These are phyloP conservation scores for Cyanidioschyzon merolae DNA, from an alignment of 23 red algal species.

Conservation along the genomic window DNA sequence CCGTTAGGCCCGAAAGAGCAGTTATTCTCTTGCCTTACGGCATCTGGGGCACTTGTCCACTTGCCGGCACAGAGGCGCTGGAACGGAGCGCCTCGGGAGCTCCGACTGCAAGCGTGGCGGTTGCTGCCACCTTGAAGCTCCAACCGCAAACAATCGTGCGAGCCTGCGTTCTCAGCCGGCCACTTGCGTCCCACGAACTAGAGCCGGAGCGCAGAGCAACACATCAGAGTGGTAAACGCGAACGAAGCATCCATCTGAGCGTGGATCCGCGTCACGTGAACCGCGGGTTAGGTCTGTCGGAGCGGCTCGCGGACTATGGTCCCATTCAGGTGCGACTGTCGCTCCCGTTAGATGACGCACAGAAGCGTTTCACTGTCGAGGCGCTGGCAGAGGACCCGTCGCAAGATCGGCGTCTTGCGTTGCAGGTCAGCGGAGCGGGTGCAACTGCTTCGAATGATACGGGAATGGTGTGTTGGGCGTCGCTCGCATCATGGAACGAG, in stretches of 20 bases:
- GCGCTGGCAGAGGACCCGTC: background rate
- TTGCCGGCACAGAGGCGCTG: background rate
- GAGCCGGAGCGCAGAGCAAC: background rate
- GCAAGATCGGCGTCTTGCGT: background rate
- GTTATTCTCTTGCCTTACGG: background rate
- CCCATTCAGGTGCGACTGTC: constrained; percentile 1
- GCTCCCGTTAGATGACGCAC: background rate
- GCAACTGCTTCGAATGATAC: background rate
- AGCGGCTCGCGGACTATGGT: background rate
- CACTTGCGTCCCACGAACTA: background rate
- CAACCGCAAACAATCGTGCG: background rate
- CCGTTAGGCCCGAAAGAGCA: background rate
- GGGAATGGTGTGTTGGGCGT: background rate
- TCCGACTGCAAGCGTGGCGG: background rate
- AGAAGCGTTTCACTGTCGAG: background rate
- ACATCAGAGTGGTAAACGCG: background rate
- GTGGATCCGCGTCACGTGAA: constrained; percentile 2
- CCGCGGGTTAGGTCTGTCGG: background rate
- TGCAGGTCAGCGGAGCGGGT: too few species aligned
- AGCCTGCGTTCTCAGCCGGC: background rate
- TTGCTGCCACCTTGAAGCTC: background rate
- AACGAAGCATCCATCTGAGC: background rate
- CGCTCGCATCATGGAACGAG: background rate
- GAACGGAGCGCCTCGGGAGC: background rate
- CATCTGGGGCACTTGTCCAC: background rate